phyloP scores from a whole-genome alignment of 1,284 basidiomycete species.

The Papiliotrema nemorosa region DNA sequence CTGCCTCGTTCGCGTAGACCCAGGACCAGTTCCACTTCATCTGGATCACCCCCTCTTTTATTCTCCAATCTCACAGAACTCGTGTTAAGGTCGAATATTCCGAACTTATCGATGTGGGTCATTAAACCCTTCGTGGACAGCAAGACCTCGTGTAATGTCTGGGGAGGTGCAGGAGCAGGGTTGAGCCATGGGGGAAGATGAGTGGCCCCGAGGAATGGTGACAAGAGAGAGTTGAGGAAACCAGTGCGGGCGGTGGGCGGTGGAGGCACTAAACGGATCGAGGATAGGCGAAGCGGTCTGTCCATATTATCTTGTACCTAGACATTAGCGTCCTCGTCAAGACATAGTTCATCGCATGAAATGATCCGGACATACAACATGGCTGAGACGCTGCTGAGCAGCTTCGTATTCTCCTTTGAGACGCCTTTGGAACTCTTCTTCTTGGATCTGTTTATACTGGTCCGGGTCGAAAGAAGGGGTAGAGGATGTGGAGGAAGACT shows the following conservation, averaged over 20 bases:
- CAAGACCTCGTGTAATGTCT: slow-evolving; percentile 64
- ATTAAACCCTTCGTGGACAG: slow-evolving; percentile 65
- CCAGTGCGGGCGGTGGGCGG: slow-evolving; percentile 63
- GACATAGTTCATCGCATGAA: no score
- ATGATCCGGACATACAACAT: slow-evolving; percentile 56
- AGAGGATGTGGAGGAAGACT: neutral
- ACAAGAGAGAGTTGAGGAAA: slow-evolving; percentile 74
- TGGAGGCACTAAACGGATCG: slow-evolving; percentile 77
- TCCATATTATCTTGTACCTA: slow-evolving; percentile 66
- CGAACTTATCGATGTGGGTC: slow-evolving; percentile 63
- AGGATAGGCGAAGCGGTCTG: slow-evolving; percentile 61
- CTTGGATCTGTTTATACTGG: slow-evolving; percentile 64
- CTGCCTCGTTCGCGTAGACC: slow-evolving; percentile 71
- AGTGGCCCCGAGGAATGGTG: slow-evolving; percentile 55
- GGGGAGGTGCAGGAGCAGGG: slow-evolving; percentile 37
- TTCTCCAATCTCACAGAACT: slow-evolving; percentile 62
- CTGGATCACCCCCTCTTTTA: slow-evolving; percentile 58
- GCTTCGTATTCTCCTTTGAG: slow-evolving; percentile 74
- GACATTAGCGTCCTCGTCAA: neutral
- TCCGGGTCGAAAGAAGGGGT: slow-evolving; percentile 42
- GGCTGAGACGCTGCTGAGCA: slow-evolving; percentile 62
- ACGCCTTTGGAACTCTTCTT: slow-evolving; percentile 62
- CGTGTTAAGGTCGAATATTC: slow-evolving; percentile 67
- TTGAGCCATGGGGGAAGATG: slow-evolving; percentile 35
- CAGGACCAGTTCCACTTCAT: slow-evolving; percentile 84